These are phyloP conservation scores for Blastomyces percursus DNA, from an alignment of 2,329 filamentous ascomycete species.

Conservation along the genomic window DNA sequence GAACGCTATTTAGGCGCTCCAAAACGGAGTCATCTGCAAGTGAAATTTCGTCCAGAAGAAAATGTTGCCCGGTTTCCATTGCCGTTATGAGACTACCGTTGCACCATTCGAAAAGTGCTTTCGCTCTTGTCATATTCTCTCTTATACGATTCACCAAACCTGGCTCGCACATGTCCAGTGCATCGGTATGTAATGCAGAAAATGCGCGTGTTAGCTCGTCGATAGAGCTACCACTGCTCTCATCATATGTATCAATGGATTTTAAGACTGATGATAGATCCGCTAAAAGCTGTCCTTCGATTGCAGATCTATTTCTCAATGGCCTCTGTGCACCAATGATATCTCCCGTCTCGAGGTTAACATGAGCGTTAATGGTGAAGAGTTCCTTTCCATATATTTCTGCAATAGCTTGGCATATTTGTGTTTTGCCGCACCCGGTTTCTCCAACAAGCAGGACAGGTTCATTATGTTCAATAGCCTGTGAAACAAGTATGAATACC, in stretches of 20 bases:
- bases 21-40: conserved; percentile 95
- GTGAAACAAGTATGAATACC: conserved; percentile 77
- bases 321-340: conserved; percentile 92
- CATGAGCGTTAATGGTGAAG: conserved; percentile 90
- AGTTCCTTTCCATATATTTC: conserved; percentile 66
- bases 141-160: conserved; percentile 36
- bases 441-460: conserved; percentile 91
- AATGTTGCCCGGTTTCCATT: conserved; percentile 82
- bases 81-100: conserved; percentile 89
- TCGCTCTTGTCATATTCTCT: conserved; percentile 51
- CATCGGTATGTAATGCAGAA: conserved; percentile 40
- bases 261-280: conserved; percentile 44
- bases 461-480: conserved; percentile 80
- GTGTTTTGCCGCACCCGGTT: conserved; percentile 96
- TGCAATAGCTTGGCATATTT: conserved; percentile 83
- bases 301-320: conserved; percentile 68
- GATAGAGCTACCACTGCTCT: conserved; percentile 27
- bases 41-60: conserved; percentile 94
- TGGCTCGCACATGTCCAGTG: conserved; percentile 39
- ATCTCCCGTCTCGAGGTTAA: conserved; percentile 96
- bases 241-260: conserved; percentile 19
- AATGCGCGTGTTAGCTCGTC: conserved; percentile 52
- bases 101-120: conserved; percentile 89
- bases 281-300: conserved; percentile 54
- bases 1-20: conserved; percentile 88